Conservation (phyloP, 345 rosid genomes). For the Isatis tinctoria region DNA sequence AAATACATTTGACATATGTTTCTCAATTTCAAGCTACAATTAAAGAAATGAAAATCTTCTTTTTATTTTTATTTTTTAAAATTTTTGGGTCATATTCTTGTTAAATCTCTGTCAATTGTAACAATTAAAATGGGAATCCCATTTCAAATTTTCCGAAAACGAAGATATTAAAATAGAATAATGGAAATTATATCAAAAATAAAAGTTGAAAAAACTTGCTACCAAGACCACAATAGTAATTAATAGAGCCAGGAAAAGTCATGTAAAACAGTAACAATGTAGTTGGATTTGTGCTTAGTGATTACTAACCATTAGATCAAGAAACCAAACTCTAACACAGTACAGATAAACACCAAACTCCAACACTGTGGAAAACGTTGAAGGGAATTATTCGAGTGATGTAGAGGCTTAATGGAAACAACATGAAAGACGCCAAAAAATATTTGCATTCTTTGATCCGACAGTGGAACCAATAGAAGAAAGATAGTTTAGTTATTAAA, state of each 20-base stretch:
- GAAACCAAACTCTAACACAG: too few relatives aligned
- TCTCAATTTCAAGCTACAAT: neutral
- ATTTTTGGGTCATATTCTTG: neutral
- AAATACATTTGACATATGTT: neutral
- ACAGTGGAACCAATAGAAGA: too few relatives aligned
- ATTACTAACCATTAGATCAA: too few relatives aligned
- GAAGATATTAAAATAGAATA: neutral
- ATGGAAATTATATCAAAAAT: neutral
- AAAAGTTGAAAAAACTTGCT: neutral
- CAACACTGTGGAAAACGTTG: too few relatives aligned
- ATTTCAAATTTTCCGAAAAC: neutral
- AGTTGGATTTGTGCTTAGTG: too few relatives aligned
- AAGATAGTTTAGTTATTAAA: too few relatives aligned
- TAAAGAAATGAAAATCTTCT: neutral
- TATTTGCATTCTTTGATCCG: too few relatives aligned
- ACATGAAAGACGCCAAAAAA: too few relatives aligned
- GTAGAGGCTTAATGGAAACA: too few relatives aligned
- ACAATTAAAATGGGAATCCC: neutral
- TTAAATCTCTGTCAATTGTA: neutral
- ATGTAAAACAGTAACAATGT: slow-evolving; percentile 7
- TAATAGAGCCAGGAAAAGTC: neutral
- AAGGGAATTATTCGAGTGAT: too few relatives aligned
- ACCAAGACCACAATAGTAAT: neutral
- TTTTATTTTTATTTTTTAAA: neutral
- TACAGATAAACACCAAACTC: too few relatives aligned